Evolutionary conservation across 495 filamentous ascomycete species (phyloP).

Genomic region (Xylaria intraflava): DNA sequence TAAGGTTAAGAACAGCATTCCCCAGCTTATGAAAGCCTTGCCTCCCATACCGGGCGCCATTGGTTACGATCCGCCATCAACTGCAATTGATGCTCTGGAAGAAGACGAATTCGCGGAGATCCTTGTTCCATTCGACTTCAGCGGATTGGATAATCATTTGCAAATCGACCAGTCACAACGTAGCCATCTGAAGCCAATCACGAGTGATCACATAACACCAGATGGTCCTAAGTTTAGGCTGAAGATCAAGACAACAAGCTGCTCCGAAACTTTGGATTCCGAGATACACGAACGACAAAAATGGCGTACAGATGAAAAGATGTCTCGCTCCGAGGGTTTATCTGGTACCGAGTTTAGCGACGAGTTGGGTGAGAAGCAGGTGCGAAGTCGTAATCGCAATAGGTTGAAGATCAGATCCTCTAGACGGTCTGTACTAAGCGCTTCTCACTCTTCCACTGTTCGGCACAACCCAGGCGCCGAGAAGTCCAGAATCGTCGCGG

Average conservation of each 20-base stretch:
- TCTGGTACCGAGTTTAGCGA: background rate
- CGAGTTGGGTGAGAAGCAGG: background rate
- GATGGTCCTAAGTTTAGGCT: constrained; percentile 28
- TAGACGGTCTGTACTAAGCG: constrained; percentile 13
- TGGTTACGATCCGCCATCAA: constrained; percentile 16
- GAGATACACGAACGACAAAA: background rate
- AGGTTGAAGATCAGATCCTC: constrained; percentile 23
- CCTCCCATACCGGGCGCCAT: constrained; percentile 35
- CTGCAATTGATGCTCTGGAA: constrained; percentile 15
- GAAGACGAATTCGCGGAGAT: constrained; percentile 21
- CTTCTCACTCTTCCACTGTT: constrained; percentile 14
- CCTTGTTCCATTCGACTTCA: constrained; percentile 18
- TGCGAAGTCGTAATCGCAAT: constrained; percentile 13
- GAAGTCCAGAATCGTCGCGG: constrained; percentile 1
- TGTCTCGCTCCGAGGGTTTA: background rate
- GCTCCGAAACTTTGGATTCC: constrained; percentile 12
- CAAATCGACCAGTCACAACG: background rate
- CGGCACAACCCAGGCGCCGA: constrained; percentile 9
- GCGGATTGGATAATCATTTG: background rate
- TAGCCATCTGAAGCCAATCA: background rate
- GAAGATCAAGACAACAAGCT: constrained; percentile 22
- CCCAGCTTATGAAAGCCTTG: constrained; percentile 45
- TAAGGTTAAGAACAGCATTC: constrained; percentile 43
- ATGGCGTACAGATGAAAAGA: background rate
- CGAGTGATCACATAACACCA: background rate